Percentiles rank a stretch among this genome's conserved stretches.
These are phyloP conservation scores for Kandelia obovata DNA, from an alignment of 345 rosid species.

Conservation along the genomic window DNA sequence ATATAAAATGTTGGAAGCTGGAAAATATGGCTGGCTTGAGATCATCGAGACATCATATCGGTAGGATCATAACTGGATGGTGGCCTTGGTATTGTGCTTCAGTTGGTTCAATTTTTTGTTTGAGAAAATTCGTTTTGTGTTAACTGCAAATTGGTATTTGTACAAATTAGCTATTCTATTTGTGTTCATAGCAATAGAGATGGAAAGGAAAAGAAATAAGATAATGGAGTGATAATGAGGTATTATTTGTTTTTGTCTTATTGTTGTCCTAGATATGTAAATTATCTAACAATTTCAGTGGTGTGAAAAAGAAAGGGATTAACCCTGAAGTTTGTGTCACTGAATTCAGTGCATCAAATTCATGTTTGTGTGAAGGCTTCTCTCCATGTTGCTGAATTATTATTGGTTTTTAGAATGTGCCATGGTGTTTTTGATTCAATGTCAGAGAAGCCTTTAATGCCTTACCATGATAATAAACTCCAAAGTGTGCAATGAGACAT, in stretches of 20 bases:
- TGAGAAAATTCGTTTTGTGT: neutral
- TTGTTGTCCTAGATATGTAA: neutral
- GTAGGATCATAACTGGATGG: neutral
- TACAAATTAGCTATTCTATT: neutral
- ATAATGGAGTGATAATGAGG: neutral
- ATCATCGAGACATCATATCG: no score
- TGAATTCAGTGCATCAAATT: no score
- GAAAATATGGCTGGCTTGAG: no score
- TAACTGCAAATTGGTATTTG: neutral
- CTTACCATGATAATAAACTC: no score
- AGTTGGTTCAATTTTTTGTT: neutral
- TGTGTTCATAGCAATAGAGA: neutral
- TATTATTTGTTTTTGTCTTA: neutral
- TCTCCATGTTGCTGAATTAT: no score
- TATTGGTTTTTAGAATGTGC: no score
- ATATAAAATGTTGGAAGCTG: no score
- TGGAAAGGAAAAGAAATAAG: neutral
- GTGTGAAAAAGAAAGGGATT: neutral
- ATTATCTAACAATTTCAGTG: neutral
- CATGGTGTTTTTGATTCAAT: no score
- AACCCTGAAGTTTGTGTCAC: no score
- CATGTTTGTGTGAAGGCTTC: no score
- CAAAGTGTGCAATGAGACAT: no score
- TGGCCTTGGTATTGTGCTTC: neutral
- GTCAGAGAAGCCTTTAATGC: no score